Conservation (phyloP, 768 basidiomycete species). For the Tulasnella sp. region DNA sequence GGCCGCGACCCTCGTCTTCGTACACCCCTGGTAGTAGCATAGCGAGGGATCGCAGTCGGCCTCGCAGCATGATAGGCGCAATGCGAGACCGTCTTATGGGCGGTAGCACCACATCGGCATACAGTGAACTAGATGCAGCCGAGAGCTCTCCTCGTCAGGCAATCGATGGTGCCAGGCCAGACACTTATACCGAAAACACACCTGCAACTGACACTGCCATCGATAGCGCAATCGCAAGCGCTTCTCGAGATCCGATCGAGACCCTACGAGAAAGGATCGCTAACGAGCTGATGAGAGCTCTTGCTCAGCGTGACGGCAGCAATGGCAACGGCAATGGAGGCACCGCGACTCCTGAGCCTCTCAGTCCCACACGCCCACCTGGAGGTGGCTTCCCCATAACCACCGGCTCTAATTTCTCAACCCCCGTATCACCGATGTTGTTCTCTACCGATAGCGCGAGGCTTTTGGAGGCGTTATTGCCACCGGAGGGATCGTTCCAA, state of each 20-base stretch:
- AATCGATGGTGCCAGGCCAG: too few relatives aligned
- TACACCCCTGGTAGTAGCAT: background rate
- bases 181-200: background rate
- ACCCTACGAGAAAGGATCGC: conserved; percentile 8
- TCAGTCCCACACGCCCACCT: too few relatives aligned
- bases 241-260: conserved; percentile 6
- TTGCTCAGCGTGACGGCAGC: conserved; percentile 2
- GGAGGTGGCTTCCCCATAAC: too few relatives aligned
- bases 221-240: background rate
- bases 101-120: background rate
- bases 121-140: too few relatives aligned
- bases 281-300: conserved; percentile 12
- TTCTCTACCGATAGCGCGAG: background rate
- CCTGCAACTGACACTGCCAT: background rate
- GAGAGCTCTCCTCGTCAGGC: too few relatives aligned
- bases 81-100: background rate
- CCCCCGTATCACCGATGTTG: background rate
- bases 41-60: background rate
- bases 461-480: background rate
- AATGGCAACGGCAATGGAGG: too few relatives aligned
- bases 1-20: background rate
- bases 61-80: conserved; percentile 5
- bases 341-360: too few relatives aligned
- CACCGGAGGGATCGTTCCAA: conserved; percentile 39
- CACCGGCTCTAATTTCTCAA: background rate